Base-by-base conservation (phyloP, 1,284 basidiomycete genomes). In the Cryptococcus sp. region DNA sequence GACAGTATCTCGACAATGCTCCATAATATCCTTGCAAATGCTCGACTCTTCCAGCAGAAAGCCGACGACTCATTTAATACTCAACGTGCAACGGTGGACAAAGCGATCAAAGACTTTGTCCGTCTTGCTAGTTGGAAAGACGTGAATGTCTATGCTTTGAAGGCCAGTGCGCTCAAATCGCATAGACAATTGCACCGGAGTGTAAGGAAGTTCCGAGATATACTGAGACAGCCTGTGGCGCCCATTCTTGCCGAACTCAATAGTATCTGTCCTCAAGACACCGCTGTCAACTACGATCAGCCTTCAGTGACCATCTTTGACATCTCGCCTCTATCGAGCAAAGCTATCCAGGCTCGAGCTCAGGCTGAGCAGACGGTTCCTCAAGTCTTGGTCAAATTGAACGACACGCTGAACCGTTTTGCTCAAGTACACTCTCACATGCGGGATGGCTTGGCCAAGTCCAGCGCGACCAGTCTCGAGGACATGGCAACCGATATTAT, bases 111-210 rank as follows among this genome's bases (percentile, higher is more conserved):
- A 58, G 86, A 85, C 54, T 89, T 91, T 72, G 89, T 99, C 81
- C 93, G 93, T 75, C 83, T 99, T 41, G 96, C 96, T 0, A 96
- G 93, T 70, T 99, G 96, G 96, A 95, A 91, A 76, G 96, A 99
- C 73, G 83, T 95, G 72, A 99, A 99, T 69, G 89, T 99, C 11
- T 89, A 92, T 64, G 93, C 96, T 3, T 83, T 99, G 63, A 91
- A 89, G 75, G 87, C 90, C 62, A 98, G 93, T 68, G 94, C 95
- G 0, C 86, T 89, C 66, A 89, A 86, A 71, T 93, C 91, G 1
- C 96, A 99, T 76, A 86, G 87, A 60, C 91, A 94, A 64, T 81
- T 99, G 15, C 95, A 94, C 84, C 93, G 91, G 76, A 85, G 87
- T 64, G 85, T 98, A 61, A 86, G 91, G 60, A 96, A 92, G 78